A percentile compares a stretch with the other conserved stretches of the same genome.
Conservation (phyloP, 2,329 filamentous ascomycete species). For the Pseudogymnoascus sp. region DNA sequence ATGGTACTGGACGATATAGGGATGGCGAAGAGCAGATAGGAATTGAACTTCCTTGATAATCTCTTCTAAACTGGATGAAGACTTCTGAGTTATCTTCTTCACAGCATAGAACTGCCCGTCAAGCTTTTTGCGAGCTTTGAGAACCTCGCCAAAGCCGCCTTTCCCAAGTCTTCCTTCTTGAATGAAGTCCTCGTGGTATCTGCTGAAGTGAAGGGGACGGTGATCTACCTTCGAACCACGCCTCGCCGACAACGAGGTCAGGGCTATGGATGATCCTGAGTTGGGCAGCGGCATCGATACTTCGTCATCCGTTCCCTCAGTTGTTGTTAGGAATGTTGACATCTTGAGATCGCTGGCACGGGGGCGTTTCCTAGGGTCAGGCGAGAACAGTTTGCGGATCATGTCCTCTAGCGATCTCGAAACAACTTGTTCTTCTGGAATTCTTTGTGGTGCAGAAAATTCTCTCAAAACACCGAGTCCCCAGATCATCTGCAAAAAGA, state of each 20-base stretch:
- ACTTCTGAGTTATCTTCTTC: constrained; percentile 87
- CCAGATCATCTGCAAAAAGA: constrained; percentile 91
- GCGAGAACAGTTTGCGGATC: constrained; percentile 74
- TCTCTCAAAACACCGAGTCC: constrained; percentile 69
- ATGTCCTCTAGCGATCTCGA: constrained; percentile 74
- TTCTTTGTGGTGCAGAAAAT: constrained; percentile 69
- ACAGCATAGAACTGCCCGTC: constrained; percentile 92
- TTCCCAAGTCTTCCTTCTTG: constrained; percentile 85
- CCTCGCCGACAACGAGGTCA: constrained; percentile 32
- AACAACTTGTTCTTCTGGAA: constrained; percentile 64
- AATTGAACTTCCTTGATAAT: constrained; percentile 80
- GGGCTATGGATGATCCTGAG: constrained; percentile 48
- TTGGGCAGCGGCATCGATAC: constrained; percentile 44
- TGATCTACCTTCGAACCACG: constrained; percentile 6
- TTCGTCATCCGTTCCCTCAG: constrained; percentile 1
- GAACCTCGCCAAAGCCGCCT: constrained; percentile 92
- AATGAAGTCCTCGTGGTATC: constrained; percentile 83
- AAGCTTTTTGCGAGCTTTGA: constrained; percentile 89
- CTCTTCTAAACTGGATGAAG: constrained; percentile 71
- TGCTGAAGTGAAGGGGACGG: constrained; percentile 22
- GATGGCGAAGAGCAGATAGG: constrained; percentile 87
- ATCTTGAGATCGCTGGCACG: constrained; percentile 54
- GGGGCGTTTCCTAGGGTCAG: constrained; percentile 75
- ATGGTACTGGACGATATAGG: constrained; percentile 82
- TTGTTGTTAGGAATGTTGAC: constrained; percentile 4